Base-by-base conservation (phyloP, 73 alveolate genomes). In the Effrenium voratum region DNA sequence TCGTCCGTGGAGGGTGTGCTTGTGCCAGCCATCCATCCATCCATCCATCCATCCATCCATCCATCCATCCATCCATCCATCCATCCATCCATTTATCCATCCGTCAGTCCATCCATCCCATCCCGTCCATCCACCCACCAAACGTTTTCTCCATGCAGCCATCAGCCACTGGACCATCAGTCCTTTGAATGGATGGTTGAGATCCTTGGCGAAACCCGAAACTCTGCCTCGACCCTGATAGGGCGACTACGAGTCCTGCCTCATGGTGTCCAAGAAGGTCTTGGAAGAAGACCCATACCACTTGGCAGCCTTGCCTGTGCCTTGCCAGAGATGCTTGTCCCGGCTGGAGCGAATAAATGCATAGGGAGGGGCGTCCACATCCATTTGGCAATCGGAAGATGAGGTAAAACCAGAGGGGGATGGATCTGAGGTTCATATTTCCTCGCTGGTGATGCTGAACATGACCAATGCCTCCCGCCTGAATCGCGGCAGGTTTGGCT, bases 221-320 rank as follows among this genome's bases (percentile, higher is more conserved):
- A n/a, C n/a, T n/a, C n/a, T n/a, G n/a, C n/a, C n/a, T 40, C 38
- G 30, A 0, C 83, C 10, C 32, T 13, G n/a, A 63, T 86, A 92
- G 91, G 91, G 98, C 16, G 98, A 92, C 92, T 92, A 72, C 81
- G 91, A 92, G 81, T 92, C 98, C 3, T 92, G 98, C 98, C 63
- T 50, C 41, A n/a, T 52, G 81, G 91, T 92, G 91, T 92, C 98
- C 47, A 92, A 92, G 91, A 47, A 75, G 22, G 98, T 92, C 76
- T 44, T 90, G 77, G 96, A 90, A 55, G 94, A 92, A 15, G 98
- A 92, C 26, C 98, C 98, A 3, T 92, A 92, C 43, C 98, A 92
- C 49, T 40, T 92, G 66, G 79, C 98, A 5, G 91, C 98, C 66
- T 82, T 92, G 38, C 98, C 98, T 13, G 98, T 15, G 28, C 22